Percentiles rank a stretch among this genome's conserved stretches.
phyloP scores from a whole-genome alignment of 2,329 filamentous ascomycete genomes.

The Botryotinia convoluta region DNA sequence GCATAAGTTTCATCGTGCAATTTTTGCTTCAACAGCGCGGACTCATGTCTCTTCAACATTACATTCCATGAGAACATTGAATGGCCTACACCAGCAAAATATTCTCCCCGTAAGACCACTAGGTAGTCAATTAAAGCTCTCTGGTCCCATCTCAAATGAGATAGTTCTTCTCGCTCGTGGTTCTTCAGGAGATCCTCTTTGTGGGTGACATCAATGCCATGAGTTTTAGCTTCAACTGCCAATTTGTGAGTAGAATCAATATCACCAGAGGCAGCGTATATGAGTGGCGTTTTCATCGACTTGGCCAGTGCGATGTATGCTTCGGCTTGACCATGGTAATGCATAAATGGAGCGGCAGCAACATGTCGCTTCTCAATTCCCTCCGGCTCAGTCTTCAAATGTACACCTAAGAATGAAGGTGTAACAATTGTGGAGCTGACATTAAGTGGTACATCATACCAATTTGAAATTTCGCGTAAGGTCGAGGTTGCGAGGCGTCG shows the following conservation, averaged over 20 bases:
- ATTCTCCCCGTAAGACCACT: constrained; percentile 44
- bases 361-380: constrained; percentile 37
- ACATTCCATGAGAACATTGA: constrained; percentile 49
- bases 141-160: constrained; percentile 47
- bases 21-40: constrained; percentile 17
- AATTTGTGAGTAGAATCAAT: constrained; percentile 41
- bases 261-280: constrained; percentile 47
- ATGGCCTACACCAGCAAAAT: constrained; percentile 46
- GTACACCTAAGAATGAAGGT: constrained; percentile 24
- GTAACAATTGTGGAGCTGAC: constrained; percentile 19
- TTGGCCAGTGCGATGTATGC: constrained; percentile 41
- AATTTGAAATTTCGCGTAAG: constrained; percentile 20
- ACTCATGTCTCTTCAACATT: constrained; percentile 38
- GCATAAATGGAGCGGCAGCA: constrained; percentile 26
- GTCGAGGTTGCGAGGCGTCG: constrained; percentile 31
- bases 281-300: constrained; percentile 35
- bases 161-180: constrained; percentile 35
- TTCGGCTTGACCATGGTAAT: constrained; percentile 40
- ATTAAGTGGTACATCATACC: constrained; percentile 21
- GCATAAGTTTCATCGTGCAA: constrained; percentile 10
- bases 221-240: constrained; percentile 38
- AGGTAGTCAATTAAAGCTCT: constrained; percentile 50
- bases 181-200: constrained; percentile 46
- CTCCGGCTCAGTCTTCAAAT: constrained; percentile 38
- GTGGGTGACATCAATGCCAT: constrained; percentile 42